phyloP scores from a whole-genome alignment of 1,284 basidiomycete species.

The Erythrobasidium hasegawianum region DNA sequence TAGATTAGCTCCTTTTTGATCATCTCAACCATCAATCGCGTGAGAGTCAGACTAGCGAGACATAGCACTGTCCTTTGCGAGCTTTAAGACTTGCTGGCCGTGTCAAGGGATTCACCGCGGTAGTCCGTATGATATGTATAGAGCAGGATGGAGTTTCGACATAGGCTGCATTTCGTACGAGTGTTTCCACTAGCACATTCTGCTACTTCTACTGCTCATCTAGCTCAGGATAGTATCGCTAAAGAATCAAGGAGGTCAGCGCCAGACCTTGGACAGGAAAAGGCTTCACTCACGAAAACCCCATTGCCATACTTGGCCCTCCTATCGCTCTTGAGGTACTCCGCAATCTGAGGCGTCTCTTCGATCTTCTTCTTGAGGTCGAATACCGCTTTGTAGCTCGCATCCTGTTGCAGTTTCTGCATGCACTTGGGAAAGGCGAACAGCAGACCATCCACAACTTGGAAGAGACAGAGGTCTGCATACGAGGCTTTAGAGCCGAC shows the following conservation, averaged over 20 bases:
- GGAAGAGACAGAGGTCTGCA: slow-evolving; percentile 56
- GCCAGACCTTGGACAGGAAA: not conserved
- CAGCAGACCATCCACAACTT: slow-evolving; percentile 50
- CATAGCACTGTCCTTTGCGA: too few relatives aligned
- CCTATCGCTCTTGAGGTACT: slow-evolving; percentile 53
- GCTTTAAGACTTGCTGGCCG: too few relatives aligned
- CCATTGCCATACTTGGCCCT: slow-evolving; percentile 52
- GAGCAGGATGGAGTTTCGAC: too few relatives aligned
- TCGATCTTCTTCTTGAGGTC: slow-evolving; percentile 42
- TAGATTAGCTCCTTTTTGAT: too few relatives aligned
- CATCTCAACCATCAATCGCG: too few relatives aligned
- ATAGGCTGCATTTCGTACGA: too few relatives aligned
- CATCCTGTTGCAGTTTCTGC: slow-evolving; percentile 44
- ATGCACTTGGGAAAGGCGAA: slow-evolving; percentile 56
- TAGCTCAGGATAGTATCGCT: slow-evolving; percentile 32
- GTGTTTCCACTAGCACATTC: too few relatives aligned
- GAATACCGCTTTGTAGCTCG: slow-evolving; percentile 48
- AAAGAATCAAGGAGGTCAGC: not conserved
- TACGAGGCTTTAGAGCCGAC: slow-evolving; percentile 52
- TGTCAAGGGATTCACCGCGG: too few relatives aligned
- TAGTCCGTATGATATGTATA: too few relatives aligned
- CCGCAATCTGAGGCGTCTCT: slow-evolving; percentile 50
- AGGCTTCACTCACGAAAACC: slow-evolving; percentile 17
- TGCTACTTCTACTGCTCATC: too few relatives aligned
- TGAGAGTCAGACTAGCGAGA: too few relatives aligned